Percentiles rank a stretch among this genome's conserved stretches.
Conservation (phyloP, 2,329 filamentous ascomycete genomes). For the Didymella keratinophila region DNA sequence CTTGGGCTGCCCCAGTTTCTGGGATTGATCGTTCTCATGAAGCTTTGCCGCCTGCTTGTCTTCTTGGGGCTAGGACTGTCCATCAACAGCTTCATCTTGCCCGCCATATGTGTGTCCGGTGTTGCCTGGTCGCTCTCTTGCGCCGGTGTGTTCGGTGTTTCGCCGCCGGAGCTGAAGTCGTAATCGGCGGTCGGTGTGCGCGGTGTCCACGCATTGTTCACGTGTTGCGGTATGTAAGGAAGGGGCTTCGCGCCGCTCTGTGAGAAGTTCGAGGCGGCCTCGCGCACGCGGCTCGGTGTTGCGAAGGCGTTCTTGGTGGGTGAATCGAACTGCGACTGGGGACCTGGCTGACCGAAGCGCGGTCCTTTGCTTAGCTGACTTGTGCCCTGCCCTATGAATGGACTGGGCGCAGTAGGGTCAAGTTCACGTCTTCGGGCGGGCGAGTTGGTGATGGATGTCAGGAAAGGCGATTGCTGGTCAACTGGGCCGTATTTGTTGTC, state of each 20-base stretch:
- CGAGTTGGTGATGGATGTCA: conserved; percentile 41
- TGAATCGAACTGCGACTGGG: conserved; percentile 53
- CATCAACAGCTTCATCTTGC: conserved; percentile 39
- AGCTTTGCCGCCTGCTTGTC: conserved; percentile 40
- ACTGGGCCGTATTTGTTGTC: conserved; percentile 57
- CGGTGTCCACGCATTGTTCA: conserved; percentile 48
- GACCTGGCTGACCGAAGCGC: conserved; percentile 29
- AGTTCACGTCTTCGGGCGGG: conserved; percentile 52
- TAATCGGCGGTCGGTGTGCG: conserved; percentile 48
- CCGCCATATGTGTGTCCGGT: conserved; percentile 48
- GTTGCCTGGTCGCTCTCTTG: conserved; percentile 55
- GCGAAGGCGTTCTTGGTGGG: conserved; percentile 56
- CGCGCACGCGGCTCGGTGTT: conserved; percentile 53
- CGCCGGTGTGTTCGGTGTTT: conserved; percentile 58
- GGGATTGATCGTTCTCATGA: conserved; percentile 32
- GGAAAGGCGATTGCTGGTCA: conserved; percentile 59
- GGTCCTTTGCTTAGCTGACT: conserved; percentile 14
- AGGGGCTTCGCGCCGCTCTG: conserved; percentile 49
- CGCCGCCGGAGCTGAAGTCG: conserved; percentile 58
- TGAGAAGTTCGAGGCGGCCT: conserved; percentile 59
- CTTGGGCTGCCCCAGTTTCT: conserved; percentile 42
- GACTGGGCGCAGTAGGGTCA: conserved; percentile 10
- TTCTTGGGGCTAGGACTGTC: conserved; percentile 46
- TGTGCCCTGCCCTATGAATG: conserved; percentile 19
- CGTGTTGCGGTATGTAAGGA: conserved; percentile 45